Conservation (phyloP, 306 rosid species). For the Casuarina cunninghamiana region DNA sequence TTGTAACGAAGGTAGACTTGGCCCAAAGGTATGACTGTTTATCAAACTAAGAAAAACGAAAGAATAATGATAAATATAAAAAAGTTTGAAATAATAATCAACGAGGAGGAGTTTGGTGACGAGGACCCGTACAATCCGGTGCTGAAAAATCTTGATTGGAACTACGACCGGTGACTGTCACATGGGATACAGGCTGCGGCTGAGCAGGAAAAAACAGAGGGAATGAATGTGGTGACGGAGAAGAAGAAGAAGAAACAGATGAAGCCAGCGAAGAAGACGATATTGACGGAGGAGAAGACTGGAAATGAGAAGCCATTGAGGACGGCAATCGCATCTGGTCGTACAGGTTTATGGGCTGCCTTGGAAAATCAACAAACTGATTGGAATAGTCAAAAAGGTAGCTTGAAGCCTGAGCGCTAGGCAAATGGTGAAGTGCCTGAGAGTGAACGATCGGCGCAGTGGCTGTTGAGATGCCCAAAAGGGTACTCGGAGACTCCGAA, state of each 20-base stretch:
- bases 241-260: constrained; percentile 15
- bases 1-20: background rate
- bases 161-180: background rate
- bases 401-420: constrained; percentile 9
- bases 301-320: constrained; percentile 37
- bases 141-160: background rate
- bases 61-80: background rate
- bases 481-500: constrained; percentile 24
- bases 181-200: background rate
- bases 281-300: constrained; percentile 23
- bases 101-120: constrained; percentile 28
- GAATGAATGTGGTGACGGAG: constrained; percentile 16
- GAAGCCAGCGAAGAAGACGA: constrained; percentile 17
- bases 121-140: constrained; percentile 29
- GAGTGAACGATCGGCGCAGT: constrained; percentile 49
- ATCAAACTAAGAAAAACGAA: background rate
- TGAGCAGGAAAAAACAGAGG: constrained; percentile 19
- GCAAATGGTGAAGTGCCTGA: constrained; percentile 24
- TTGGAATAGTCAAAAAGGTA: constrained; percentile 17
- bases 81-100: background rate
- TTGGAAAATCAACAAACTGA: constrained; percentile 7
- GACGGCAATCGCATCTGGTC: constrained; percentile 31
- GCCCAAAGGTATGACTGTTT: background rate
- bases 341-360: constrained; percentile 7
- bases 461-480: constrained; percentile 41